Conservation (phyloP, 495 filamentous ascomycete species). For the Penicillium roqueforti region DNA sequence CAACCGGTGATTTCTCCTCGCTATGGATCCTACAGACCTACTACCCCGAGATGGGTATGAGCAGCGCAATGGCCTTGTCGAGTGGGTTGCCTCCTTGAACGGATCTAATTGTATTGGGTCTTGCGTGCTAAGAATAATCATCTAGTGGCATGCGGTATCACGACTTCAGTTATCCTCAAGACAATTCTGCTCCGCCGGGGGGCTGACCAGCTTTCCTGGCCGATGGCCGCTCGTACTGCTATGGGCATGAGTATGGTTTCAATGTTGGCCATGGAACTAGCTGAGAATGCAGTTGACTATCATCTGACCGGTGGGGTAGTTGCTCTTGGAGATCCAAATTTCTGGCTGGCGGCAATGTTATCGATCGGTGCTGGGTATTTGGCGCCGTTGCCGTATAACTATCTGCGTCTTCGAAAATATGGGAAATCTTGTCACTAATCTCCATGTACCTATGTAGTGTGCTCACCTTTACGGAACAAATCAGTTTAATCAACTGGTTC, state of each 20-base stretch:
- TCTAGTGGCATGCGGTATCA: conserved; percentile 41
- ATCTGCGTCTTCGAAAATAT: conserved; percentile 37
- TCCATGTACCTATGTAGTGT: neutral
- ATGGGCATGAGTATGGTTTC: conserved; percentile 49
- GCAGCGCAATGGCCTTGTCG: conserved; percentile 36
- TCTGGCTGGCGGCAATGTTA: conserved; percentile 34
- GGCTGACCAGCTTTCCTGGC: conserved; percentile 37
- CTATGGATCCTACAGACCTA: conserved; percentile 37
- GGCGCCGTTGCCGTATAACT: conserved; percentile 47
- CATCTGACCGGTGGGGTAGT: conserved; percentile 43
- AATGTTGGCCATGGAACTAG: conserved; percentile 47
- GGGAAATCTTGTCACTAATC: conserved; percentile 40
- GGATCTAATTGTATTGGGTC: neutral
- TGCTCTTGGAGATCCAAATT: conserved; percentile 26
- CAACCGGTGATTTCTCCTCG: conserved; percentile 40
- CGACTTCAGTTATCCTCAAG: conserved; percentile 42
- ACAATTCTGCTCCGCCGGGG: conserved; percentile 40
- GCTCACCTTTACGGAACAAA: neutral
- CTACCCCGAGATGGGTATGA: conserved; percentile 35
- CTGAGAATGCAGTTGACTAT: conserved; percentile 44
- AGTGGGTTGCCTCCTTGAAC: conserved; percentile 20
- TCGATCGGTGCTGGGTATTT: conserved; percentile 41
- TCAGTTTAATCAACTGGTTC: neutral
- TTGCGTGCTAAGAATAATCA: neutral
- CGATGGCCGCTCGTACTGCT: conserved; percentile 35